Conservation (phyloP, 768 basidiomycete species). For the Symmetrospora coprosmae region DNA sequence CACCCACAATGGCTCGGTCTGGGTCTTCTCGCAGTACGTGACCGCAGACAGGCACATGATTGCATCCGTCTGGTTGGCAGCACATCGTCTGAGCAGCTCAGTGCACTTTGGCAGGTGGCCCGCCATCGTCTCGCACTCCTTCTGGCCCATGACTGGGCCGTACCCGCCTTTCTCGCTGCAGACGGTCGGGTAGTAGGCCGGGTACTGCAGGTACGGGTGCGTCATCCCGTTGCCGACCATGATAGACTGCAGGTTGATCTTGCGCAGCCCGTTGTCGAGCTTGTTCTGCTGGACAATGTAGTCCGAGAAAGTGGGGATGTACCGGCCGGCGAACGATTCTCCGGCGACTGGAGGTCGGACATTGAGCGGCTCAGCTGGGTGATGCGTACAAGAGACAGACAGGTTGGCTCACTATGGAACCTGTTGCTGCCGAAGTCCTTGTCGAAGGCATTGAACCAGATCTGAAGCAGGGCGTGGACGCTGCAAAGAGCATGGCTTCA, state of each 20-base stretch:
- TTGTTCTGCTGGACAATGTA: conserved; percentile 29
- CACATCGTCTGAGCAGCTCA: conserved; percentile 25
- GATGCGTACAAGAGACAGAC: no score
- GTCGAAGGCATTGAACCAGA: conserved; percentile 27
- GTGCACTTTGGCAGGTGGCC: conserved; percentile 25
- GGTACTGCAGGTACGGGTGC: conserved; percentile 30
- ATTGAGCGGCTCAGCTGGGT: neutral
- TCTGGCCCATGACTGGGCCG: conserved; percentile 24
- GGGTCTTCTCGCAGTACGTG: conserved; percentile 28
- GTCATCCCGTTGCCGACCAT: conserved; percentile 32
- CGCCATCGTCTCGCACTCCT: conserved; percentile 24
- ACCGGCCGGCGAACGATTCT: conserved; percentile 27
- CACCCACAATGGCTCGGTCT: conserved; percentile 24
- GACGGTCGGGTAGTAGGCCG: conserved; percentile 27
- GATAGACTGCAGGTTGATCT: conserved; percentile 28
- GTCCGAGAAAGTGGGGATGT: conserved; percentile 30
- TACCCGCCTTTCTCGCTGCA: conserved; percentile 28
- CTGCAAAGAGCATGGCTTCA: neutral
- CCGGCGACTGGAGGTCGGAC: conserved; percentile 13
- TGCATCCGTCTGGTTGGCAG: conserved; percentile 22
- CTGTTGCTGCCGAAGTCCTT: conserved; percentile 22
- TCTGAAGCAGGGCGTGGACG: conserved; percentile 23
- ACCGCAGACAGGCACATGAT: conserved; percentile 24
- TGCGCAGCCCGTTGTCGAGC: neutral
- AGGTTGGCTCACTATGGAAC: conserved; percentile 21